These are phyloP conservation scores for Lactarius pseudohatsudake DNA, from an alignment of 768 basidiomycete genomes.

Conservation along the genomic window DNA sequence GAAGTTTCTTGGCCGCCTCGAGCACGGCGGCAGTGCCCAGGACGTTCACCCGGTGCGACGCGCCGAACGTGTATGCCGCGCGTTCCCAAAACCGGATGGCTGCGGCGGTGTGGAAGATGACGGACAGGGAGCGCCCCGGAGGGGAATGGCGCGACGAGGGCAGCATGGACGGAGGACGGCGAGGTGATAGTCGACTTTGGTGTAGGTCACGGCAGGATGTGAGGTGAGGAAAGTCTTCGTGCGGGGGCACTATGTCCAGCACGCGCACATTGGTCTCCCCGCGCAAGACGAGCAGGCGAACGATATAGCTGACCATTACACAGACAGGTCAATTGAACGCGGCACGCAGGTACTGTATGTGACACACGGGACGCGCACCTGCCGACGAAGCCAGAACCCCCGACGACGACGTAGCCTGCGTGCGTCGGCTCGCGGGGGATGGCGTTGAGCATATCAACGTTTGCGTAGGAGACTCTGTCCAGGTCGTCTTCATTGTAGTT, in stretches of 20 bases:
- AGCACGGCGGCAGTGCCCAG: constrained; percentile 47
- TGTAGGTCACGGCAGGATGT: constrained; percentile 35
- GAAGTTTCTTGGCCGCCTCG: constrained; percentile 38
- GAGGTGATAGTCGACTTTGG: constrained; percentile 38
- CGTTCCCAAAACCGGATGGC: constrained; percentile 33
- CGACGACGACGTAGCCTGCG: constrained; percentile 35
- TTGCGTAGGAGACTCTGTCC: constrained; percentile 33
- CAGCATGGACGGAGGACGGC: constrained; percentile 33
- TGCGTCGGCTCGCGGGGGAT: constrained; percentile 33
- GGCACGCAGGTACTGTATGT: background rate
- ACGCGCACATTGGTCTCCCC: constrained; percentile 39
- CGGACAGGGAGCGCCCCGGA: constrained; percentile 27
- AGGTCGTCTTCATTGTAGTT: constrained; percentile 25
- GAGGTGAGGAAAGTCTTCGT: constrained; percentile 30
- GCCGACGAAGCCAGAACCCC: constrained; percentile 39
- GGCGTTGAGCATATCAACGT: constrained; percentile 34
- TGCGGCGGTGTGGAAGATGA: constrained; percentile 33
- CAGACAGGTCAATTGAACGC: background rate
- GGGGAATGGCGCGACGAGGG: constrained; percentile 32
- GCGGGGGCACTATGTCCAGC: constrained; percentile 37
- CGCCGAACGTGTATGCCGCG: constrained; percentile 25
- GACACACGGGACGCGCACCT: constrained; percentile 28
- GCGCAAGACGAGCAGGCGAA: constrained; percentile 38
- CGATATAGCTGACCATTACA: constrained; percentile 34
- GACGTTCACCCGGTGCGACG: constrained; percentile 47